These are phyloP conservation scores for Hemileia vastatrix DNA, from an alignment of 1,284 basidiomycete species.

Conservation along the genomic window DNA sequence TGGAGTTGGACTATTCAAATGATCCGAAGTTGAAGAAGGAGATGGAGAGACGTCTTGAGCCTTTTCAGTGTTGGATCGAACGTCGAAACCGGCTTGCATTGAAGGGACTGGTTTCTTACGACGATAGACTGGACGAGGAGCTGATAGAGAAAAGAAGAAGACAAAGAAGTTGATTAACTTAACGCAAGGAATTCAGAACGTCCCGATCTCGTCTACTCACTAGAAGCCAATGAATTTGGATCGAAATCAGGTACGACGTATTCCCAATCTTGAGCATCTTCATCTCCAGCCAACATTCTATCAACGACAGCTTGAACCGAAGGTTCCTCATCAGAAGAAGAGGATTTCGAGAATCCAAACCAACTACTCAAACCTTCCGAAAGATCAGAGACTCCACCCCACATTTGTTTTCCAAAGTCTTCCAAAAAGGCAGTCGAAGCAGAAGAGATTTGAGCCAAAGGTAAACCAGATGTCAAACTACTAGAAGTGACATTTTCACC, in stretches of 20 bases:
- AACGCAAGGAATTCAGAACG: not conserved
- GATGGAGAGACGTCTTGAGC: not conserved
- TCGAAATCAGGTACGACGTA: conserved; percentile 32
- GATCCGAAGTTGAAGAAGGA: not conserved
- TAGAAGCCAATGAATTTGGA: conserved; percentile 25
- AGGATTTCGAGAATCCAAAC: conserved; percentile 13
- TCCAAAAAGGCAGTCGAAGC: not conserved
- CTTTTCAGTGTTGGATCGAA: not conserved
- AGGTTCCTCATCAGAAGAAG: conserved; percentile 11
- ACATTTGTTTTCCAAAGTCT: not conserved
- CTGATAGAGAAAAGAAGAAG: not conserved
- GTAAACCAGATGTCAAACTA: too few relatives aligned
- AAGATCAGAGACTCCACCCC: conserved; percentile 1
- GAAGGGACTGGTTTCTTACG: conserved; percentile 29
- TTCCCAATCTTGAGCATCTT: conserved; percentile 33
- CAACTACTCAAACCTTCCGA: conserved; percentile 23
- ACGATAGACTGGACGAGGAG: conserved; percentile 32
- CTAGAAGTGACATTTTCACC: too few relatives aligned
- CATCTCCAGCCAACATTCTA: conserved; percentile 2
- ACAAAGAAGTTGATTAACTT: not conserved
- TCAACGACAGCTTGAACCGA: not conserved
- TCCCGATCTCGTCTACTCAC: not conserved
- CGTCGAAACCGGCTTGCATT: conserved; percentile 25
- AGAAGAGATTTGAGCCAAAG: not conserved
- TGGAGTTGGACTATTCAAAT: not conserved